A percentile compares a stretch with the other conserved stretches of the same genome.
These are phyloP conservation scores for Curvularia lunata DNA, from an alignment of 2,329 filamentous ascomycete species.

Conservation along the genomic window DNA sequence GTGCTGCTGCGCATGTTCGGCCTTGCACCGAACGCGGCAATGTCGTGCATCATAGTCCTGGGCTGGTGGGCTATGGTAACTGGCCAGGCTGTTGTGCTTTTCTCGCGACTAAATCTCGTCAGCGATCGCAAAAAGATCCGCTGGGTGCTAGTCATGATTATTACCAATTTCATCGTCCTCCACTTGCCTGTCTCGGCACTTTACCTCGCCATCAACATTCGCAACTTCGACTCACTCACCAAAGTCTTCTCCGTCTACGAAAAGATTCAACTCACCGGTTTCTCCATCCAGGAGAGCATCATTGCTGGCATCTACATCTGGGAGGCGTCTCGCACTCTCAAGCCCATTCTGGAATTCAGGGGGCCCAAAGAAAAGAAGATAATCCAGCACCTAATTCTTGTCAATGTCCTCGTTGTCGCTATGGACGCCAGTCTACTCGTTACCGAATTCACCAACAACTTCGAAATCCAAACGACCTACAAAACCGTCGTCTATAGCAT, in stretches of 20 bases:
- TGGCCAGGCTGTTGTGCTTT: slow-evolving; percentile 65
- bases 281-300: slow-evolving; percentile 48
- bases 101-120: slow-evolving; percentile 54
- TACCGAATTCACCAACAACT: slow-evolving; percentile 47
- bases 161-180: slow-evolving; percentile 36
- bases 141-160: slow-evolving; percentile 62
- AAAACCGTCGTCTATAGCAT: slow-evolving; percentile 52
- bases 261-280: slow-evolving; percentile 49
- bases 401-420: slow-evolving; percentile 49
- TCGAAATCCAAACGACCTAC: slow-evolving; percentile 38
- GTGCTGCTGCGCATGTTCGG: not conserved
- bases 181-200: slow-evolving; percentile 62
- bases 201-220: slow-evolving; percentile 56
- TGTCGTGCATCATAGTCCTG: not conserved
- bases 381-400: slow-evolving; percentile 44
- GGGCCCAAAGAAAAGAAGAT: slow-evolving; percentile 21
- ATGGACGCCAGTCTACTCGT: slow-evolving; percentile 50
- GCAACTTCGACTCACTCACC: slow-evolving; percentile 14
- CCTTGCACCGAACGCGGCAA: not conserved
- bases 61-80: slow-evolving; percentile 58
- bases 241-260: slow-evolving; percentile 40
- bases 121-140: slow-evolving; percentile 20
- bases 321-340: slow-evolving; percentile 55
- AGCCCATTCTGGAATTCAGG: slow-evolving; percentile 10
- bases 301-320: slow-evolving; percentile 57